Conservation (phyloP, 2,329 filamentous ascomycete species). For the Pestalotiopsis sp. region DNA sequence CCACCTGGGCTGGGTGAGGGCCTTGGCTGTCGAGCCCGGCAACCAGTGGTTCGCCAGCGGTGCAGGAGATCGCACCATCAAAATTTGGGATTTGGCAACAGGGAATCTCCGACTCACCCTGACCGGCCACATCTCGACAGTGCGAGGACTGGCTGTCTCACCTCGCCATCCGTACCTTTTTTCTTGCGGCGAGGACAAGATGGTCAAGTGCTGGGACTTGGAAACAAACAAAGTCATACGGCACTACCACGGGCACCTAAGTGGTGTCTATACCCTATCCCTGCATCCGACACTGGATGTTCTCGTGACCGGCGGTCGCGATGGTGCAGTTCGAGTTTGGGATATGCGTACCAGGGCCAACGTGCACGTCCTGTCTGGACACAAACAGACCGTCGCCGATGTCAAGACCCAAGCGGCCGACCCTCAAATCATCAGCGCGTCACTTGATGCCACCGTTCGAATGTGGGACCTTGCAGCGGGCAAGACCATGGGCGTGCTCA, state of each 20-base stretch:
- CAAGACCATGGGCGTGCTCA: constrained; percentile 94
- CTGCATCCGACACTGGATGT: constrained; percentile 96
- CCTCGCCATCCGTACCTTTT: constrained; percentile 95
- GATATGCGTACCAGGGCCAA: constrained; percentile 98
- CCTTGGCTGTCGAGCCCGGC: constrained; percentile 87
- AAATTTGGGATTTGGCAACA: constrained; percentile 95
- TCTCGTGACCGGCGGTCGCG: constrained; percentile 89
- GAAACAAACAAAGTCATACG: constrained; percentile 99
- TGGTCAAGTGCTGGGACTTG: constrained; percentile 99
- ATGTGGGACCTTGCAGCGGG: constrained; percentile 96
- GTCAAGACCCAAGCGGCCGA: constrained; percentile 94
- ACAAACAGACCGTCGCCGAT: constrained; percentile 87
- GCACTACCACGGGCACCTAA: constrained; percentile 96
- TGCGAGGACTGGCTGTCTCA: constrained; percentile 88
- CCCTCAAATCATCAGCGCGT: constrained; percentile 92
- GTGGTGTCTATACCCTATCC: constrained; percentile 89
- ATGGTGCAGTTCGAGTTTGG: constrained; percentile 95
- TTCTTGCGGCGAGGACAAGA: constrained; percentile 97
- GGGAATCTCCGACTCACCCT: constrained; percentile 83
- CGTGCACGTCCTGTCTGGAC: constrained; percentile 88
- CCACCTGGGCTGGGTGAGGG: constrained; percentile 92
- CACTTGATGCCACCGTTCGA: constrained; percentile 86
- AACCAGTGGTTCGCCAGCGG: constrained; percentile 98
- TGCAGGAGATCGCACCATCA: constrained; percentile 94
- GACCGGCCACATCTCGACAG: constrained; percentile 92